These are phyloP conservation scores for Saposhnikovia divaricata DNA, from an alignment of 129 eudicot genomes.

Conservation along the genomic window DNA sequence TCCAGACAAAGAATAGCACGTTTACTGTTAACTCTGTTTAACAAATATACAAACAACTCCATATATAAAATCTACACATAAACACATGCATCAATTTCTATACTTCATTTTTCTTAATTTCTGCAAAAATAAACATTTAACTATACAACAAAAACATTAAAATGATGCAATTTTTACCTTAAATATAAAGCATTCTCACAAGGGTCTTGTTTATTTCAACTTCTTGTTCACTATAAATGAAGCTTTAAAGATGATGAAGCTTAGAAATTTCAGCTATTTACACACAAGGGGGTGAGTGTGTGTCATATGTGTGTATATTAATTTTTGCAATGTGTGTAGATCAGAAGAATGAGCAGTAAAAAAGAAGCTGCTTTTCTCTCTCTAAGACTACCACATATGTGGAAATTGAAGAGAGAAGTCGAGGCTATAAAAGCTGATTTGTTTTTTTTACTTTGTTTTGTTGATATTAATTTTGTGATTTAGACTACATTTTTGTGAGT, in stretches of 20 bases:
- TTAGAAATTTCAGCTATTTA: background rate
- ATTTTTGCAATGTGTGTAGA: background rate
- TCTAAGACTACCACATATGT: too few species aligned
- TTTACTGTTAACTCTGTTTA: slow-evolving; percentile 28
- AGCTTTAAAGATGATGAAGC: background rate
- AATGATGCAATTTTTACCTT: slow-evolving; percentile 31
- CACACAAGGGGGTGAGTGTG: background rate
- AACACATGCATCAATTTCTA: too few species aligned
- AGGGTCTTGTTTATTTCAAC: slow-evolving; percentile 7
- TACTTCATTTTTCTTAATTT: background rate
- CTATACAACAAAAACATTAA: background rate
- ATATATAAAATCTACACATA: slow-evolving; percentile 2
- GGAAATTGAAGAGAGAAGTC: too few species aligned
- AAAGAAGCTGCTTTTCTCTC: background rate
- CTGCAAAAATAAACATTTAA: too few species aligned
- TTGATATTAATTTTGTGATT: background rate
- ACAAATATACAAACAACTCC: background rate
- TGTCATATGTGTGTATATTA: too few species aligned
- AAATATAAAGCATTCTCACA: background rate
- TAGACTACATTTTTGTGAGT: background rate
- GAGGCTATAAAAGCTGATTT: background rate
- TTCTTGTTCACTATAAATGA: background rate
- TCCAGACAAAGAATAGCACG: slow-evolving; percentile 69
- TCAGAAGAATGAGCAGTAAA: background rate
- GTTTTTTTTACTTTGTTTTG: background rate